These are phyloP conservation scores for Martiniozyma asiatica DNA, from an alignment of 1,139 yeast genomes.

Conservation along the genomic window DNA sequence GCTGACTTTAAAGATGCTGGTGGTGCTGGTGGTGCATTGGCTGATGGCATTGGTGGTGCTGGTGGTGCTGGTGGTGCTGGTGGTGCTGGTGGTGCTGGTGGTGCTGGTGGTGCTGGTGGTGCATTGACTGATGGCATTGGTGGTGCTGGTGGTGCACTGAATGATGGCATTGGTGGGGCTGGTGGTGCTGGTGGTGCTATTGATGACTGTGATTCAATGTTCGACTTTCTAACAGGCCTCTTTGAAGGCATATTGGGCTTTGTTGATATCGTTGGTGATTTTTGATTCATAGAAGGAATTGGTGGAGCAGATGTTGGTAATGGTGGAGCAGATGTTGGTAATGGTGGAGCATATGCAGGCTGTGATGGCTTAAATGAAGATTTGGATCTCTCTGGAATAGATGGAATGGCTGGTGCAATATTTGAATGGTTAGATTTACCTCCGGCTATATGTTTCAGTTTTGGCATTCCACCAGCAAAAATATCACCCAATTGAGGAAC, in stretches of 20 bases:
- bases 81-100: slow-evolving; percentile 19
- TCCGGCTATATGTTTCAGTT: slow-evolving; percentile 48
- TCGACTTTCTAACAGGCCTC: not conserved
- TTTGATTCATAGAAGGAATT: slow-evolving; percentile 70
- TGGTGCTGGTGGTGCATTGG: slow-evolving; percentile 12
- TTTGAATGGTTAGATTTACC: slow-evolving; percentile 20
- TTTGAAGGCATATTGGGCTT: not conserved
- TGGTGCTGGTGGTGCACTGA: slow-evolving; percentile 7
- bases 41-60: slow-evolving; percentile 13
- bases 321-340: slow-evolving; percentile 11
- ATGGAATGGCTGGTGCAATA: slow-evolving; percentile 18
- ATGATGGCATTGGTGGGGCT: slow-evolving; percentile 21
- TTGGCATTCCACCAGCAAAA: slow-evolving; percentile 82
- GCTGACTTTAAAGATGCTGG: too few relatives aligned
- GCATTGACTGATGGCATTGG: slow-evolving; percentile 7
- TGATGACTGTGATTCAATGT: slow-evolving; percentile 25
- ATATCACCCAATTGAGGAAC: slow-evolving; percentile 64
- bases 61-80: slow-evolving; percentile 11
- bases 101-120: slow-evolving; percentile 5
- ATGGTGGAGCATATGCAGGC: slow-evolving; percentile 10
- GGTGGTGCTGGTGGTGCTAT: slow-evolving; percentile 2
- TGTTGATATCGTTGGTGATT: slow-evolving; percentile 71
- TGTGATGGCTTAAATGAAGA: slow-evolving; percentile 4
- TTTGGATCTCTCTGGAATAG: slow-evolving; percentile 6
- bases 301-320: slow-evolving; percentile 27